phyloP scores from a whole-genome alignment of 2,329 filamentous ascomycete species.

The Fusarium sp. region DNA sequence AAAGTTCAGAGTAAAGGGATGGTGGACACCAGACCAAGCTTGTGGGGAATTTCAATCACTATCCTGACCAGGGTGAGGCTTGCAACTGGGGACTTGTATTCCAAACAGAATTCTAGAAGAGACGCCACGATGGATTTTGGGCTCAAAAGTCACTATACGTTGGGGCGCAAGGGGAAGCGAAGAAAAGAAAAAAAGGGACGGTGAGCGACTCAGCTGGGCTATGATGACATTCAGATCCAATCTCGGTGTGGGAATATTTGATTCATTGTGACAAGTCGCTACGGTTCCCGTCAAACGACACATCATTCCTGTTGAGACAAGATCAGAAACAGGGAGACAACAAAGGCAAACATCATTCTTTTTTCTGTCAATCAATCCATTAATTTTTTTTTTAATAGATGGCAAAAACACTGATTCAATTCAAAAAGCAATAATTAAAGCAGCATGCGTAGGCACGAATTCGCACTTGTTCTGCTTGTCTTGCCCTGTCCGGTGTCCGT shows the following conservation, averaged over 20 bases:
- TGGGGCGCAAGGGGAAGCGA: conserved; percentile 25
- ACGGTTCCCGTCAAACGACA: conserved; percentile 30
- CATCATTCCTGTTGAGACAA: conserved; percentile 37
- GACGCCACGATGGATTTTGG: conserved; percentile 32
- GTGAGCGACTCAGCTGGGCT: conserved; percentile 33
- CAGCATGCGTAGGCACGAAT: not conserved
- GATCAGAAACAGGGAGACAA: conserved; percentile 24
- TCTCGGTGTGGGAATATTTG: conserved; percentile 28
- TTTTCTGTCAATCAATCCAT: not conserved
- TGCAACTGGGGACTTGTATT: conserved; percentile 40
- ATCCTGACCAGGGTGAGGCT: conserved; percentile 34
- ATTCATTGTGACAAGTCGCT: conserved; percentile 37
- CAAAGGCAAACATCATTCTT: not conserved
- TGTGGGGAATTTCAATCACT: conserved; percentile 42
- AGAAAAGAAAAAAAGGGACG: conserved; percentile 30
- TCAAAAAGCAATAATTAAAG: conserved; percentile 32
- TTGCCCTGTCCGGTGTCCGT: conserved; percentile 5
- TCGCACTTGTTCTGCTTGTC: not conserved
- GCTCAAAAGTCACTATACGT: conserved; percentile 18
- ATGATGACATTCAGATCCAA: conserved; percentile 29
- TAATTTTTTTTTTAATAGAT: not conserved
- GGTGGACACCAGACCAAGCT: conserved; percentile 23
- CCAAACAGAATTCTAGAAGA: conserved; percentile 46
- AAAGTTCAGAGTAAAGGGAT: conserved; percentile 32
- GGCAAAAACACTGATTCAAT: conserved; percentile 28